These are phyloP conservation scores for Hemileccinum rubropunctum DNA, from an alignment of 768 basidiomycete species.

Conservation along the genomic window DNA sequence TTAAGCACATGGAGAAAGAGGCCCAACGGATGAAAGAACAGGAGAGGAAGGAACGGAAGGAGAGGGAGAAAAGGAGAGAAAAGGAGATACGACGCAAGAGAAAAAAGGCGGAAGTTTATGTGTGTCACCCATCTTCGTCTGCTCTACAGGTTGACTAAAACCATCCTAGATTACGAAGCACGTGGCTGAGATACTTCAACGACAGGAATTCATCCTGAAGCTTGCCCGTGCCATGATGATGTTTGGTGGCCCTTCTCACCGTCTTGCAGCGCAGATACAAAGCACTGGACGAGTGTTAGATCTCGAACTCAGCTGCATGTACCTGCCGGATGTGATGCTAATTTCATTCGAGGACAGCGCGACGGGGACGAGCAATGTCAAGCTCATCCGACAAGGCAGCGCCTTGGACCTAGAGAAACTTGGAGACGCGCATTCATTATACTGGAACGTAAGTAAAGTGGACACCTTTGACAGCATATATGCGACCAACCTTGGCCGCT, in stretches of 20 bases:
- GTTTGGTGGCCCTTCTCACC: slow-evolving; percentile 82
- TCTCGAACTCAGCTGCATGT: slow-evolving; percentile 68
- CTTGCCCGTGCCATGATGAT: slow-evolving; percentile 86
- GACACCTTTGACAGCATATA: neutral
- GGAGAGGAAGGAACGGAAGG: slow-evolving; percentile 36
- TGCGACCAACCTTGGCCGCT: neutral
- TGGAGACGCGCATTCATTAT: slow-evolving; percentile 63
- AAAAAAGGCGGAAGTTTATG: slow-evolving; percentile 75
- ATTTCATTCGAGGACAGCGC: slow-evolving; percentile 79
- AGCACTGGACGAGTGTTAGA: slow-evolving; percentile 79
- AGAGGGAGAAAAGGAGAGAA: slow-evolving; percentile 29
- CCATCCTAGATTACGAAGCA: slow-evolving; percentile 68
- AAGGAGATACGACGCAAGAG: slow-evolving; percentile 50
- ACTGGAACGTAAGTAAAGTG: slow-evolving; percentile 57
- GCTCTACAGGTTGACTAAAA: neutral
- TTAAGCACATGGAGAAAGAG: slow-evolving; percentile 29
- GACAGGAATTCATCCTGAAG: slow-evolving; percentile 85
- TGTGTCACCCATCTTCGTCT: slow-evolving; percentile 34
- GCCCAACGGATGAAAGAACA: slow-evolving; percentile 16
- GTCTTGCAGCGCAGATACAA: slow-evolving; percentile 77
- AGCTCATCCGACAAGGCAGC: slow-evolving; percentile 71
- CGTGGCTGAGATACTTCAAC: slow-evolving; percentile 74
- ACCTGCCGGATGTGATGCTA: slow-evolving; percentile 72
- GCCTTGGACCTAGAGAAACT: slow-evolving; percentile 78
- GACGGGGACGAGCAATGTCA: slow-evolving; percentile 79